Evolutionary conservation across 495 filamentous ascomycete genomes (phyloP).

Genomic region (Acidiella bohemica): DNA sequence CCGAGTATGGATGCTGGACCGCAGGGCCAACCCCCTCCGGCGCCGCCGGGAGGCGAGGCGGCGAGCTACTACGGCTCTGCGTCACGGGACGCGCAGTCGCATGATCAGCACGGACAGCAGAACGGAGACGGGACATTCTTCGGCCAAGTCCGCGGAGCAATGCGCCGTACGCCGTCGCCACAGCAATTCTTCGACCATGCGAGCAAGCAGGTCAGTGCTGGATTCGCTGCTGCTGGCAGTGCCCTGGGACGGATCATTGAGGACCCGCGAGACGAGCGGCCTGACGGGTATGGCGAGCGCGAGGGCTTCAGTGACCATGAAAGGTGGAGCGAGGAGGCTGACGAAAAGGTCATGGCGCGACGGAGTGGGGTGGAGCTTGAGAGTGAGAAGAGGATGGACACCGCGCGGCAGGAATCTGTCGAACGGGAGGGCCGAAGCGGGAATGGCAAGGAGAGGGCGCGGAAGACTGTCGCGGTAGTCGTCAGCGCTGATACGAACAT

Average conservation of each 20-base stretch:
- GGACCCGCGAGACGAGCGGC: conserved; percentile 23
- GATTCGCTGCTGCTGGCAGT: conserved; percentile 71
- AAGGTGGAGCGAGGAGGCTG: conserved; percentile 74
- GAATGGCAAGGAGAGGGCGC: conserved; percentile 29
- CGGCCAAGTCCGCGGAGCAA: conserved; percentile 64
- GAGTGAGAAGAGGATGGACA: conserved; percentile 19
- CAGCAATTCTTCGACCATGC: conserved; percentile 76
- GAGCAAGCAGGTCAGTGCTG: conserved; percentile 58
- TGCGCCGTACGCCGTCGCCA: conserved; percentile 76
- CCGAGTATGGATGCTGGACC: conserved; percentile 11
- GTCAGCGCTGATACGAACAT: conserved; percentile 58
- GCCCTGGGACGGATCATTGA: conserved; percentile 77
- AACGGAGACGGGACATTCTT: conserved; percentile 42
- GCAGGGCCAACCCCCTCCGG: conserved; percentile 7
- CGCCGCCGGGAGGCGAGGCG: conserved; percentile 15
- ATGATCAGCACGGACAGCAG: conserved; percentile 22
- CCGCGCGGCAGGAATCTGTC: conserved; percentile 6
- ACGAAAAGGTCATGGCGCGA: conserved; percentile 32
- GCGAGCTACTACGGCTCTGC: conserved; percentile 10
- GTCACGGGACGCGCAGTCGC: neutral
- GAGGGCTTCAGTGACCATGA: conserved; percentile 36
- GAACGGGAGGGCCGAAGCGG: conserved; percentile 9
- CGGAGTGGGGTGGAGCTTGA: conserved; percentile 13
- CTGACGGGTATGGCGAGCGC: conserved; percentile 4
- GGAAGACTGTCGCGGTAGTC: conserved; percentile 72